Percentiles rank a stretch among this genome's conserved stretches.
Evolutionary conservation across 495 filamentous ascomycete species (phyloP).

Genomic region (Poronia punctata): DNA sequence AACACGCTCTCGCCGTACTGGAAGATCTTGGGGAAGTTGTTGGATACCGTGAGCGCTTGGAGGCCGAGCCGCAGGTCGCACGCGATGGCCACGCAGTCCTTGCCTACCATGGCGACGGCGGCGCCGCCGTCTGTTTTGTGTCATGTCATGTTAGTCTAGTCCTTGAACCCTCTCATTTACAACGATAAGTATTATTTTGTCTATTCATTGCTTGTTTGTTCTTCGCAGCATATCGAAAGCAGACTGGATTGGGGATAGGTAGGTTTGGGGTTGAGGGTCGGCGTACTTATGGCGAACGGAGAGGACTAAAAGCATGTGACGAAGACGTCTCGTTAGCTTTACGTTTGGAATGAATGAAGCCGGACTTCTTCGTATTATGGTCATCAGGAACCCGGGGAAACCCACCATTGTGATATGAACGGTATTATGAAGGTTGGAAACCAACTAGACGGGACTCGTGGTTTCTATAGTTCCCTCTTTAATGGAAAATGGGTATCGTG

Average conservation of each 20-base stretch:
- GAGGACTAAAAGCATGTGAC: slow-evolving; percentile 44
- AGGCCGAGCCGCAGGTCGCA: slow-evolving; percentile 97
- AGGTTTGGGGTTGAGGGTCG: slow-evolving; percentile 1
- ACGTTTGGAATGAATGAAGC: neutral
- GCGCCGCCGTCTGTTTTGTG: slow-evolving; percentile 73
- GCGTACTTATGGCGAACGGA: slow-evolving; percentile 85
- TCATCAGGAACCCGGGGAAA: too few relatives aligned
- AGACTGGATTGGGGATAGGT: slow-evolving; percentile 3
- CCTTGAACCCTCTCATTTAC: too few relatives aligned
- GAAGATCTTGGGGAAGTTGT: slow-evolving; percentile 99
- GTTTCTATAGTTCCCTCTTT: too few relatives aligned
- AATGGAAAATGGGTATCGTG: too few relatives aligned
- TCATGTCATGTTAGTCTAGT: slow-evolving; percentile 20
- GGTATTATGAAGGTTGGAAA: neutral
- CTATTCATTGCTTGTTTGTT: slow-evolving; percentile 7
- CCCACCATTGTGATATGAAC: slow-evolving; percentile 24
- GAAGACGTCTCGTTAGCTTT: slow-evolving; percentile 13
- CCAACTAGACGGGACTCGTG: too few relatives aligned
- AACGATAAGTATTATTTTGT: too few relatives aligned
- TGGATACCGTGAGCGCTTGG: slow-evolving; percentile 92
- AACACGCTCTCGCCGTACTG: slow-evolving; percentile 83
- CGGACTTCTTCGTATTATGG: too few relatives aligned
- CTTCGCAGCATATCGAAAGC: neutral
- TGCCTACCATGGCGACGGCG: slow-evolving; percentile 97
- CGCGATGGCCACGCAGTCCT: slow-evolving; percentile 98